Evolutionary conservation across 1,284 basidiomycete species (phyloP).

Genomic region (Cryptococcus floricola): DNA sequence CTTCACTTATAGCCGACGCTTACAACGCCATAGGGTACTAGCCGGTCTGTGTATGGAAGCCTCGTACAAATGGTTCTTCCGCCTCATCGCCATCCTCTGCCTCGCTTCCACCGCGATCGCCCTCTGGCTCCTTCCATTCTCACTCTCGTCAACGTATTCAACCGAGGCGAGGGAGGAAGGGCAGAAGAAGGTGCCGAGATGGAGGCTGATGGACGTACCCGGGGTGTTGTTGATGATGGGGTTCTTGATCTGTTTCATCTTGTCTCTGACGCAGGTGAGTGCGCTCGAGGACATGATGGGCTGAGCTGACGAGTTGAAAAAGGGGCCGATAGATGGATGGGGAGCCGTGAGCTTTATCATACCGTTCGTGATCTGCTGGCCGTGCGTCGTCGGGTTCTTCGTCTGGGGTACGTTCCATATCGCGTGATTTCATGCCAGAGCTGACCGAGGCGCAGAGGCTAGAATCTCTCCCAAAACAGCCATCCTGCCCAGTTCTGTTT

Average conservation of each 20-base stretch:
- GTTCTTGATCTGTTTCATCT: conserved; percentile 37
- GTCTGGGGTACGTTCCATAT: conserved; percentile 19
- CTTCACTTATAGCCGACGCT: background rate
- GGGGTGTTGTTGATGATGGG: conserved; percentile 35
- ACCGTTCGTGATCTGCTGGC: conserved; percentile 32
- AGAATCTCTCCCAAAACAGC: conserved; percentile 16
- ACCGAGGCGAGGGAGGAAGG: background rate
- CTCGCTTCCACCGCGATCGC: background rate
- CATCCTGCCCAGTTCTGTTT: conserved; percentile 25
- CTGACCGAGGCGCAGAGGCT: conserved; percentile 8
- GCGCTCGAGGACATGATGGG: too few relatives aligned
- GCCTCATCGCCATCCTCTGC: conserved; percentile 28
- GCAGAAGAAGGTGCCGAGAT: conserved; percentile 14
- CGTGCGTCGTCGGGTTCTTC: conserved; percentile 34
- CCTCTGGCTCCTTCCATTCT: conserved; percentile 1
- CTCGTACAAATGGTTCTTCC: conserved; percentile 35
- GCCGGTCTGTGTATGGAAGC: conserved; percentile 27
- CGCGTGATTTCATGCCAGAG: background rate
- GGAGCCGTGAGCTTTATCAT: conserved; percentile 34
- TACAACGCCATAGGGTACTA: conserved; percentile 6
- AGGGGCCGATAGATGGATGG: conserved; percentile 33
- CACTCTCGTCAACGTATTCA: conserved; percentile 3
- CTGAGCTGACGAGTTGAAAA: too few relatives aligned
- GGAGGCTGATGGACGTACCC: conserved; percentile 39
- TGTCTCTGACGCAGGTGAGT: conserved; percentile 32